These are phyloP conservation scores for Oryza coarctata DNA, from an alignment of 176 grass and related monocot species.

Conservation along the genomic window DNA sequence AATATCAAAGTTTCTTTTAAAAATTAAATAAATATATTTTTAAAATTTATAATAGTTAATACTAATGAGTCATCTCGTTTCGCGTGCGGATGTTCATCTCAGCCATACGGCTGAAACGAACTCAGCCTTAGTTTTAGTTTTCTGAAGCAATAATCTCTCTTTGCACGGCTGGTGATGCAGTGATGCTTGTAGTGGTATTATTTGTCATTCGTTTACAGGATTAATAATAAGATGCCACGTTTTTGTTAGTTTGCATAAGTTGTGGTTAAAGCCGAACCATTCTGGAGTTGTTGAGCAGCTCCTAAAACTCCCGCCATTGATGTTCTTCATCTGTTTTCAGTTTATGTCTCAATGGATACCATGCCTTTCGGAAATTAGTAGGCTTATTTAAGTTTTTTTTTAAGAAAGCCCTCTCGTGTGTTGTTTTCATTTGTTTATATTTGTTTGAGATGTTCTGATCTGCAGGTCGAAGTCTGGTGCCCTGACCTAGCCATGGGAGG, in stretches of 20 bases:
- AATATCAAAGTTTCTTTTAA: no score
- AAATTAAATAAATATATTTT: no score
- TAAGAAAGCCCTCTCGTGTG: no score
- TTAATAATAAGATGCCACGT: neutral
- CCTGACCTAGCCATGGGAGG: constrained; percentile 24
- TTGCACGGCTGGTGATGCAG: neutral
- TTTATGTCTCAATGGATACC: neutral
- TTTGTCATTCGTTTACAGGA: neutral
- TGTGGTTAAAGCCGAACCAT: neutral
- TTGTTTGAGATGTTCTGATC: neutral
- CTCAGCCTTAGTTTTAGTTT: neutral
- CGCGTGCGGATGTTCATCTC: no score
- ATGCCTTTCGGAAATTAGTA: neutral
- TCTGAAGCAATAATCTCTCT: neutral
- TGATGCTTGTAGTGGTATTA: neutral
- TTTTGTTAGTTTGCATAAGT: constrained; percentile 8
- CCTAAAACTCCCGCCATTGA: neutral
- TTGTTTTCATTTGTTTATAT: neutral
- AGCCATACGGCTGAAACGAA: no score
- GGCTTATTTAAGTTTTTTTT: neutral
- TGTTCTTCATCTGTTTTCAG: neutral
- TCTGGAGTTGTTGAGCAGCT: neutral
- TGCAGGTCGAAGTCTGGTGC: constrained; percentile 17
- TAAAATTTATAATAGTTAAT: no score
- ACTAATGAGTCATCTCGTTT: no score